Percentiles rank a stretch among this genome's conserved stretches.
These are phyloP conservation scores for Ramichloridium luteum DNA, from an alignment of 2,329 filamentous ascomycete genomes.

Conservation along the genomic window DNA sequence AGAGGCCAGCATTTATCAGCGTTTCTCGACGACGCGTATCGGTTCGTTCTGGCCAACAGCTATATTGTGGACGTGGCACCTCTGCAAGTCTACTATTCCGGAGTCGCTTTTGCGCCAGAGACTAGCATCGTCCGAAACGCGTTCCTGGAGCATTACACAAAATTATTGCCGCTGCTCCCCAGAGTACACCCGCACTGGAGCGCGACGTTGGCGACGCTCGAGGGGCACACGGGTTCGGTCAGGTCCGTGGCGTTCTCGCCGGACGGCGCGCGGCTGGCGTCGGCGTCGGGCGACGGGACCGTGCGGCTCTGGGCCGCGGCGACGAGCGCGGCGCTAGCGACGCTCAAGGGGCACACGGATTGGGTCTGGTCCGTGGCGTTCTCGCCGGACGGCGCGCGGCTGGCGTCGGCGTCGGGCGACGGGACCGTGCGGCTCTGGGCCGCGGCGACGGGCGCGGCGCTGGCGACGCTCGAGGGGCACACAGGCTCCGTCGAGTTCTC, in stretches of 20 bases:
- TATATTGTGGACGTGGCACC: conserved; percentile 22
- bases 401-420: conserved; percentile 4
- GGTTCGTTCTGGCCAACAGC: conserved; percentile 21
- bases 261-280: conserved; percentile 2
- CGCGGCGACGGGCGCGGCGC: conserved; percentile 1
- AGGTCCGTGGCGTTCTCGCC: conserved; percentile 3
- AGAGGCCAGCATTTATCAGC: conserved; percentile 5
- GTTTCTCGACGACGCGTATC: conserved; percentile 23
- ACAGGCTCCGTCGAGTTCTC: conserved; percentile 5
- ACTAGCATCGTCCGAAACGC: conserved; percentile 16
- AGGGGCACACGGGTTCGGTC: conserved; percentile 13
- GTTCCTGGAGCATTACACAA: conserved; percentile 13
- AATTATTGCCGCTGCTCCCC: conserved; percentile 10
- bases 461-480: conserved; percentile 16
- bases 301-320: conserved; percentile 10
- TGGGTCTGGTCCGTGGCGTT: conserved; percentile 11
- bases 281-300: conserved; percentile 3
- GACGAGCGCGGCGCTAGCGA: conserved; percentile 10
- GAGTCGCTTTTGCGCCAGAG: conserved; percentile 23
- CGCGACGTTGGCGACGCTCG: conserved; percentile 15
- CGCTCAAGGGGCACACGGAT: conserved; percentile 13
- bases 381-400: conserved; percentile 6
- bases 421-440: conserved; percentile 5
- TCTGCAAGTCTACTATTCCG: conserved; percentile 28
- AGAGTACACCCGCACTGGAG: conserved; percentile 11